Base-by-base conservation (phyloP, 805 yeast species). In the Yarrowia alimentaria region DNA sequence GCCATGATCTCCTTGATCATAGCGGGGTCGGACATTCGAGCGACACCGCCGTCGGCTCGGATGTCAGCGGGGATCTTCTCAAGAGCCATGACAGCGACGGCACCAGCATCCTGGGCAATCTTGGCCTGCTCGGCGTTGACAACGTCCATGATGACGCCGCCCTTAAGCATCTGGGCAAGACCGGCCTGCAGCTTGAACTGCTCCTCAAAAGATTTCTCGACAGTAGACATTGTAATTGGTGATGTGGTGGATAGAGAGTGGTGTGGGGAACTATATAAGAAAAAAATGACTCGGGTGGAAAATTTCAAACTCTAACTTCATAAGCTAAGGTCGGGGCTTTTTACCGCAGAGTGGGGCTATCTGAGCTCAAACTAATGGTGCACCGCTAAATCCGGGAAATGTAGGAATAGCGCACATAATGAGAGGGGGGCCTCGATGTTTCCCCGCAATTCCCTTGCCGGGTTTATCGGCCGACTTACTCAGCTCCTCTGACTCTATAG, bases 11-110 rank as follows among this genome's bases (percentile, higher is more conserved):
- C 80, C 62, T 75, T 71, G 66, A 85, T 82, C 85, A 85, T 79
- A 58, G 80, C 70, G 2, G 94, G 94, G 63, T 85, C 94, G 16
- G 86, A 79, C 94, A 85, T 85, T 60, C 94, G 76, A 54, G 91
- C 85, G 43, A 85, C 93, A 53, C 84, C 83, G 45, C 91, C 91
- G 49, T 83, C 78, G 56, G 78, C 81, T 61, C 93, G 77, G 78
- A 85, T 85, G 63, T 85, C 93, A 6, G 93, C 88, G 9, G 94
- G 94, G 53, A 85, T 86, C 59, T 83, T 71, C 68, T 85, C 94
- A 57, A 85, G 72, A 4, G 94, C 94, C 94, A 85, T 85, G 17
- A 85, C 94, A 11, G 94, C 91, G 68, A 86, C 83, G 11, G 94
- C 94, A 54, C 94, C 94, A 3, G 94, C 91, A 51, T 69, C 72